Conservation (phyloP, 345 rosid species). For the Acer negundo region DNA sequence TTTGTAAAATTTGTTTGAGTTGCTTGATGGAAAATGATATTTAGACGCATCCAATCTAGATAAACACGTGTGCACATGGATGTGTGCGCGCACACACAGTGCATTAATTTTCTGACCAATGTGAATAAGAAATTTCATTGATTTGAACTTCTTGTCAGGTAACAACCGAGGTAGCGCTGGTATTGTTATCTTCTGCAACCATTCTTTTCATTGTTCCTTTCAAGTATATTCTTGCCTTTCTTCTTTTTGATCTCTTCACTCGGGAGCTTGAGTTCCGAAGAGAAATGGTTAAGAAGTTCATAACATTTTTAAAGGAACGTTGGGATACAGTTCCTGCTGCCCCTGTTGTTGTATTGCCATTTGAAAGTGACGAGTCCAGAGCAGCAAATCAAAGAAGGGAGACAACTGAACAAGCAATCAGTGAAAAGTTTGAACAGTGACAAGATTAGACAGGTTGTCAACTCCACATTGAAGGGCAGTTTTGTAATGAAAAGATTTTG, state of each 20-base stretch:
- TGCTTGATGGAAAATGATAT: background rate
- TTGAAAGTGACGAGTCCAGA: slow-evolving; percentile 45
- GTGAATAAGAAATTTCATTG: background rate
- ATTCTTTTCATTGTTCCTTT: slow-evolving; percentile 70
- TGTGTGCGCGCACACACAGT: background rate
- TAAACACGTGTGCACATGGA: background rate
- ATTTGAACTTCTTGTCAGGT: slow-evolving; percentile 45
- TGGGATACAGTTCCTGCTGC: slow-evolving; percentile 90
- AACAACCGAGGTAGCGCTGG: slow-evolving; percentile 78
- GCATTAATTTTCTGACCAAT: background rate
- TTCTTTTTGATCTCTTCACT: slow-evolving; percentile 76
- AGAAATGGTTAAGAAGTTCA: slow-evolving; percentile 71
- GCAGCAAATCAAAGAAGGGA: slow-evolving; percentile 38
- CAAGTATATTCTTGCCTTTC: slow-evolving; percentile 72
- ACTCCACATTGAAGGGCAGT: slow-evolving; percentile 19
- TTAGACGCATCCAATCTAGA: background rate
- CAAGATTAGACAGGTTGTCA: slow-evolving; percentile 23
- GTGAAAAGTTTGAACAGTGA: slow-evolving; percentile 30
- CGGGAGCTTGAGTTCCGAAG: slow-evolving; percentile 83
- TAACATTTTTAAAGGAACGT: slow-evolving; percentile 64
- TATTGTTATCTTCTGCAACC: slow-evolving; percentile 58
- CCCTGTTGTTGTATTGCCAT: slow-evolving; percentile 78
- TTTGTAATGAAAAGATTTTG: background rate
- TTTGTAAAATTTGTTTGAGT: background rate
- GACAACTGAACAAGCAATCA: slow-evolving; percentile 35